These are phyloP conservation scores for Acanthamoeba divionensis DNA, from an alignment of 208 protist species.

Conservation along the genomic window DNA sequence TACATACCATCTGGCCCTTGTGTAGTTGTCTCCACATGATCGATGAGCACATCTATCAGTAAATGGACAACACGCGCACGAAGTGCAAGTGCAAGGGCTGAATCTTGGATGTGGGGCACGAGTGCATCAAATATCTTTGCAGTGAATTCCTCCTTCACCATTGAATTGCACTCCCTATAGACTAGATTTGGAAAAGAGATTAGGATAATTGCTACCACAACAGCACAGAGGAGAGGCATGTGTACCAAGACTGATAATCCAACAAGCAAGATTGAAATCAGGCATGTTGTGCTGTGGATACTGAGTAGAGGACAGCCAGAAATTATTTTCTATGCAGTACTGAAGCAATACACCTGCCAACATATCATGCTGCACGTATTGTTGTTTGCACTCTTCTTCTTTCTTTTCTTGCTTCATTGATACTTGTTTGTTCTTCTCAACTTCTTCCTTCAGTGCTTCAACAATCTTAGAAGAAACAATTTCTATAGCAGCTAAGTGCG, in stretches of 20 bases:
- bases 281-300: background rate
- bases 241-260: background rate
- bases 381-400: background rate
- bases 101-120: background rate
- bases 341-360: background rate
- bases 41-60: background rate
- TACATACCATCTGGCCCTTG: too few relatives aligned
- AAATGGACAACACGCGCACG: background rate
- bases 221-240: background rate
- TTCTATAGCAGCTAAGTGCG: background rate
- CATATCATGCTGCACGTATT: background rate
- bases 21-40: too few relatives aligned
- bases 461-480: background rate
- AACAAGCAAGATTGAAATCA: conserved; percentile 38
- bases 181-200: background rate
- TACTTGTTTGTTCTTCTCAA: too few relatives aligned
- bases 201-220: background rate
- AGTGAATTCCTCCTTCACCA: conserved; percentile 30
- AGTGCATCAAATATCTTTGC: background rate
- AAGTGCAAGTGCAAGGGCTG: background rate
- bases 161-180: background rate
- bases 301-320: background rate
- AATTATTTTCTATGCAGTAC: background rate
- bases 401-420: too few relatives aligned
- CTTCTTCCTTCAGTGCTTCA: background rate